Conservation (phyloP, 352 stramenopile genomes). For the Globisporangium nagaii region DNA sequence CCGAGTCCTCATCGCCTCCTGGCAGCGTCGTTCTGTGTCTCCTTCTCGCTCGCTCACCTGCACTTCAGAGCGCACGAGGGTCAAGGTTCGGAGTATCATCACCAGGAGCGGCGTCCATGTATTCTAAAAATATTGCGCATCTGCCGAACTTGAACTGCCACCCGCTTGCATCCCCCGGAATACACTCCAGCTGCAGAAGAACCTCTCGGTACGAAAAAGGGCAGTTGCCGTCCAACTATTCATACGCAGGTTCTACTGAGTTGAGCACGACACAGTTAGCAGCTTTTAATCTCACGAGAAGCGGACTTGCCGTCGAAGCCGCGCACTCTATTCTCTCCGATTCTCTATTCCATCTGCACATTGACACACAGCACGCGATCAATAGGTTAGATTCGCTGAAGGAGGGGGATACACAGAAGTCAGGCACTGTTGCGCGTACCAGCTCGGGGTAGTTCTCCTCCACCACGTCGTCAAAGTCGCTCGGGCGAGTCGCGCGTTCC, state of each 20-base stretch:
- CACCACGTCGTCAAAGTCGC: constrained; percentile 36
- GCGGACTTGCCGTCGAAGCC: too few species aligned
- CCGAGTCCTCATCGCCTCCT: neutral
- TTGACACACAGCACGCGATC: neutral
- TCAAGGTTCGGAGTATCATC: neutral
- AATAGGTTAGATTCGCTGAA: neutral
- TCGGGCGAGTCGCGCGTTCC: constrained; percentile 7
- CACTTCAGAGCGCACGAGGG: neutral
- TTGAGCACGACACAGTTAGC: too few species aligned
- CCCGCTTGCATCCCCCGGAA: too few species aligned
- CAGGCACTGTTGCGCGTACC: constrained; percentile 15
- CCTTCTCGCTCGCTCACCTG: neutral
- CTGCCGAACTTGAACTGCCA: neutral
- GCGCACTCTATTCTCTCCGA: too few species aligned
- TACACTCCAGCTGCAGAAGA: too few species aligned
- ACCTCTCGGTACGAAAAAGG: too few species aligned
- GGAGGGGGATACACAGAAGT: neutral
- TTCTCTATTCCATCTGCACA: constrained; percentile 6
- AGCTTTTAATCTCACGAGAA: too few species aligned
- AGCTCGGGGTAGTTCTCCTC: constrained; percentile 33
- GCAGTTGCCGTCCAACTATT: too few species aligned
- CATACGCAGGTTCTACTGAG: too few species aligned
- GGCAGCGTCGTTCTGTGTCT: neutral
- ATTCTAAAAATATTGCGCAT: constrained; percentile 8
- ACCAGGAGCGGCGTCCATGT: neutral